These are phyloP conservation scores for Lepidium africanum DNA, from an alignment of 345 rosid genomes.

Conservation along the genomic window DNA sequence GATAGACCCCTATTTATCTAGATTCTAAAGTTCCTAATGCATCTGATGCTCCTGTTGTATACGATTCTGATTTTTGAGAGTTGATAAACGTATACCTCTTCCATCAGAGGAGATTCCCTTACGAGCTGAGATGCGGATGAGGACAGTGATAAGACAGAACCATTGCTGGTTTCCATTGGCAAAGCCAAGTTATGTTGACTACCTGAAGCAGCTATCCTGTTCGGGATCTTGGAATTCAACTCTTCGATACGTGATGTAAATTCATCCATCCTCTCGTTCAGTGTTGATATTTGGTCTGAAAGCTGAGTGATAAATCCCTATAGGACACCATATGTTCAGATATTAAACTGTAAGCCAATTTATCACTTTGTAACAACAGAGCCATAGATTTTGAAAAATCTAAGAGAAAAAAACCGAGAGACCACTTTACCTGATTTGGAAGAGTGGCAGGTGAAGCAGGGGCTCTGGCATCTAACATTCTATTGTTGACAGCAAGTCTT, in stretches of 20 bases:
- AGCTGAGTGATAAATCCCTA: conserved; percentile 87
- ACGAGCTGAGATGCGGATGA: conserved; percentile 79
- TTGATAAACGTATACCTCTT: conserved; percentile 56
- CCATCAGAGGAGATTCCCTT: conserved; percentile 76
- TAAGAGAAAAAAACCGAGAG: not conserved
- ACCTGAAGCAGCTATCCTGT: conserved; percentile 46
- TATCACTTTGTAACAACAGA: not conserved
- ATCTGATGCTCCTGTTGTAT: not conserved
- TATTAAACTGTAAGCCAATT: not conserved
- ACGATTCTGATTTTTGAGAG: not conserved
- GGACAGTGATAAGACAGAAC: conserved; percentile 60
- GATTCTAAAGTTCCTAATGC: not conserved
- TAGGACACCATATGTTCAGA: conserved; percentile 3
- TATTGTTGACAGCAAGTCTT: conserved; percentile 61
- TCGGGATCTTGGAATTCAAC: conserved; percentile 63
- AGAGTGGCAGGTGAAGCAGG: conserved; percentile 57
- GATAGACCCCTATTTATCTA: not conserved
- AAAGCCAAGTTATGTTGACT: conserved; percentile 73
- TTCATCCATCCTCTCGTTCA: conserved; percentile 95
- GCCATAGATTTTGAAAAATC: not conserved
- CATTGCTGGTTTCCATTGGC: conserved; percentile 74
- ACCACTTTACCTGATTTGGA: conserved; percentile 57
- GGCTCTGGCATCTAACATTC: conserved; percentile 66
- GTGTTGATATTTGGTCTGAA: conserved; percentile 90
- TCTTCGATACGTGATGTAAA: conserved; percentile 79